A percentile compares a stretch with the other conserved stretches of the same genome.
phyloP scores from a whole-genome alignment of 352 stramenopile genomes.

The Hyaloperonospora brassicae region DNA sequence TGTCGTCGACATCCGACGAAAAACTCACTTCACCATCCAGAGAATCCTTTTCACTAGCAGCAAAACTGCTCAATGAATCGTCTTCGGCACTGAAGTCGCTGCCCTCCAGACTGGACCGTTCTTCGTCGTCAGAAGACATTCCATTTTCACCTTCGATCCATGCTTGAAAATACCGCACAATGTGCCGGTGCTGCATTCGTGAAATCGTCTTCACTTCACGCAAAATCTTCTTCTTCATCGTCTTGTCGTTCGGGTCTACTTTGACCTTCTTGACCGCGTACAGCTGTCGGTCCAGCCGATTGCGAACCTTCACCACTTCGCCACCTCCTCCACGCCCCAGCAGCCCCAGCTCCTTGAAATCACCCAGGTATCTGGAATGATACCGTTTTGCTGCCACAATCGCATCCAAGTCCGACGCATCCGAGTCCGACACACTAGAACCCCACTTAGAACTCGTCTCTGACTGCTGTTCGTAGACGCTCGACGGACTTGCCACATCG shows the following conservation, averaged over 20 bases:
- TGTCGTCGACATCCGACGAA: slow-evolving; percentile 34
- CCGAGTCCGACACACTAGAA: slow-evolving; percentile 35
- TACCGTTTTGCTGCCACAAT: slow-evolving; percentile 34
- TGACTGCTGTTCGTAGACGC: slow-evolving; percentile 31
- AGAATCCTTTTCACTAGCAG: slow-evolving; percentile 17
- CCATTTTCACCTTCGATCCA: slow-evolving; percentile 79
- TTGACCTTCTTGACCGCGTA: slow-evolving; percentile 87
- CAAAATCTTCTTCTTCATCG: slow-evolving; percentile 93
- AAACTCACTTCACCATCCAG: slow-evolving; percentile 33
- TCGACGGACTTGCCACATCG: slow-evolving; percentile 27
- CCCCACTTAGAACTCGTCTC: slow-evolving; percentile 18
- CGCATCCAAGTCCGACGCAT: slow-evolving; percentile 35
- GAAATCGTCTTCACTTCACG: slow-evolving; percentile 95
- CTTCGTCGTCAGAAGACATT: slow-evolving; percentile 41
- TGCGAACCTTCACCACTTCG: slow-evolving; percentile 79
- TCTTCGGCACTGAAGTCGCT: slow-evolving; percentile 29
- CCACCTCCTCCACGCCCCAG: slow-evolving; percentile 72
- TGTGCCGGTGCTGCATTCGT: slow-evolving; percentile 93
- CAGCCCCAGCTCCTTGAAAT: slow-evolving; percentile 83
- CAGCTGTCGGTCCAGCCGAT: slow-evolving; percentile 72
- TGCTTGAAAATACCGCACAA: slow-evolving; percentile 91
- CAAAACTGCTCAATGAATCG: not conserved
- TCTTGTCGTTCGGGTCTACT: slow-evolving; percentile 74
- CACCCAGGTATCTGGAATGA: slow-evolving; percentile 72
- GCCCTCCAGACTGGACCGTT: slow-evolving; percentile 33